These are phyloP conservation scores for Chenopodium quinoa DNA, from an alignment of 148 eudicot genomes.

Conservation along the genomic window DNA sequence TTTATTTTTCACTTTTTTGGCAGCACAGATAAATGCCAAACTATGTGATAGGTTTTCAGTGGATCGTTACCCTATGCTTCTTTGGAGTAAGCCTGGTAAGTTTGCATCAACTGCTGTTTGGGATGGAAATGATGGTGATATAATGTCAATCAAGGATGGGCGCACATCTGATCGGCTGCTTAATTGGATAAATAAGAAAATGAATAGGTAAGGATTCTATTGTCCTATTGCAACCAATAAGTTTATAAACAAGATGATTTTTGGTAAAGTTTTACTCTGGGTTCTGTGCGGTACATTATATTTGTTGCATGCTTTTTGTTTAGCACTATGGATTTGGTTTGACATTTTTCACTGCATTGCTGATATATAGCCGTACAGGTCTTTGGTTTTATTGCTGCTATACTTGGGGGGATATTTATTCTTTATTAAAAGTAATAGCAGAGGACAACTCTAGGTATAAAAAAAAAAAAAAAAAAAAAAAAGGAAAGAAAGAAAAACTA, in stretches of 20 bases:
- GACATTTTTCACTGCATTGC: background rate
- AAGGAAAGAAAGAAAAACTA: too few species aligned
- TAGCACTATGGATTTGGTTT: background rate
- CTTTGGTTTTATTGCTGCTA: background rate
- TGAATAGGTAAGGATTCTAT: conserved; percentile 55
- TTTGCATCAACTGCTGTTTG: conserved; percentile 53
- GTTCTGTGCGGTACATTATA: background rate
- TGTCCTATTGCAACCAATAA: background rate
- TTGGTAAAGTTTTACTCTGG: background rate
- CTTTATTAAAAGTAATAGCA: background rate
- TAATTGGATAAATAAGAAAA: conserved; percentile 79
- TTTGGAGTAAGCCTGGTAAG: conserved; percentile 75
- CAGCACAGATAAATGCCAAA: conserved; percentile 84
- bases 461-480: too few species aligned
- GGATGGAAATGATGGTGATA: conserved; percentile 62
- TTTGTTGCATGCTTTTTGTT: background rate
- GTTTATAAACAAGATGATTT: background rate
- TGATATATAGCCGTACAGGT: background rate
- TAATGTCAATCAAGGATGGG: conserved; percentile 54
- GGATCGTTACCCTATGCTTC: conserved; percentile 71
- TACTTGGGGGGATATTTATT: background rate
- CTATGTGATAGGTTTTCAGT: conserved; percentile 92
- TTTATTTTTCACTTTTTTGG: conserved; percentile 52
- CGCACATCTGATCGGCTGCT: conserved; percentile 80
- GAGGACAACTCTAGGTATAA: too few species aligned